Base-by-base conservation (phyloP, 805 yeast genomes). In the Teunomyces kruisii region DNA sequence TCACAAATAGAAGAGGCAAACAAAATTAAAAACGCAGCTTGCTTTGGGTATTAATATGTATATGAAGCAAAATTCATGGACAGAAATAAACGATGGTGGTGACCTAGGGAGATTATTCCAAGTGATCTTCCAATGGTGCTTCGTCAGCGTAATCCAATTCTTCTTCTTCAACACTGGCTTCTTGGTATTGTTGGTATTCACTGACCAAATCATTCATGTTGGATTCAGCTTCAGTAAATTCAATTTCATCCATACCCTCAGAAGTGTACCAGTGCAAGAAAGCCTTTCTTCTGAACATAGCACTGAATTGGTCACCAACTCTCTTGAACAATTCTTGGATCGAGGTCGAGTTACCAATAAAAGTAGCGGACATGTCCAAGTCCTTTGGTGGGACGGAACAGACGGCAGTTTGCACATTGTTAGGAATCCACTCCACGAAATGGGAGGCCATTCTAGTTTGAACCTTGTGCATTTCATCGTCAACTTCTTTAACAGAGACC, bases 181-280 rank as follows among this genome's bases (percentile, higher is more conserved):
- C 92, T 76, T 89, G 96, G 74, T 89, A 88, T 72, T 90, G 96
- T 73, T 88, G 94, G 65, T 90, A 72, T 70, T 90, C 97, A 61
- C 84, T 80, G 45, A 89, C 90, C 62, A 90, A 76, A 70, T 90
- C 97, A 56, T 79, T 80, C 90, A 90, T 82, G 66, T 90, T 87
- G 44, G 92, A 83, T 72, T 88, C 95, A 43, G 97, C 97, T 74
- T 90, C 97, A 47, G 89, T 81, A 69, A 90, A 90, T 73, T 90
- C 97, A 76, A 84, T 78, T 72, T 86, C 95, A 62, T 90, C 97
- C 97, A 90, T 90, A 74, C 97, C 97, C 71, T 90, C 97, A 56
- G 84, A 79, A 8, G 94, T 87, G 72, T 88, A 90, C 97, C 97
- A 90, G 70, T 90, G 96, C 72, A 90, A 83, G 82, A 90, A 90